Conservation (phyloP, 2,329 filamentous ascomycete species). For the Nannizziopsis arthrosporioides region DNA sequence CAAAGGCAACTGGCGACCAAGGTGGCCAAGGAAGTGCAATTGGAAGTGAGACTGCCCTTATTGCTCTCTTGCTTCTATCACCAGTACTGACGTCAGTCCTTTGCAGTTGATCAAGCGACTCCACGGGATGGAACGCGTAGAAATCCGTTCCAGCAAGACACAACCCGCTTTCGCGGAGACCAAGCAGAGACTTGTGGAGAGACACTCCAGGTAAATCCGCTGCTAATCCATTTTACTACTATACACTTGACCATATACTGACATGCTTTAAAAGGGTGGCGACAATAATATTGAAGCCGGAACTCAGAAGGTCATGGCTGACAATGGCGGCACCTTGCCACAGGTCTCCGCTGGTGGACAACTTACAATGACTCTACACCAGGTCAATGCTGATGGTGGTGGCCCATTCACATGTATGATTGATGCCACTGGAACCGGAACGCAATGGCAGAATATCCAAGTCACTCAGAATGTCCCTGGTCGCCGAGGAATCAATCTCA, state of each 20-base stretch:
- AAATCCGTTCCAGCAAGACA: slow-evolving; percentile 52
- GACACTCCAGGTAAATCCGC: slow-evolving; percentile 36
- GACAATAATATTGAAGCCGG: slow-evolving; percentile 47
- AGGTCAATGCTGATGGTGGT: slow-evolving; percentile 56
- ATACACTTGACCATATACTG: neutral
- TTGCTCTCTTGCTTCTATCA: slow-evolving; percentile 18
- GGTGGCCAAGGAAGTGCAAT: slow-evolving; percentile 43
- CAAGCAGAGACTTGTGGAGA: slow-evolving; percentile 45
- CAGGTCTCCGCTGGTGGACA: slow-evolving; percentile 48
- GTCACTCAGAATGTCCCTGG: slow-evolving; percentile 43
- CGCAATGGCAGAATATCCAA: slow-evolving; percentile 42
- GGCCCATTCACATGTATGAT: slow-evolving; percentile 56
- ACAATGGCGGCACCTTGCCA: slow-evolving; percentile 46
- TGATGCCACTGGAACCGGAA: slow-evolving; percentile 48
- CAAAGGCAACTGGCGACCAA: slow-evolving; percentile 45
- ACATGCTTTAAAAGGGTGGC: slow-evolving; percentile 29
- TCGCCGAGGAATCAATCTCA: slow-evolving; percentile 6
- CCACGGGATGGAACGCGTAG: slow-evolving; percentile 51
- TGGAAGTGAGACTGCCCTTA: slow-evolving; percentile 35
- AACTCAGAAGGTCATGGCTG: slow-evolving; percentile 46
- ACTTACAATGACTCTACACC: slow-evolving; percentile 53
- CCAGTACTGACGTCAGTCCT: slow-evolving; percentile 11
- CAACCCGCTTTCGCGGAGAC: slow-evolving; percentile 49
- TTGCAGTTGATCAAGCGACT: slow-evolving; percentile 40
- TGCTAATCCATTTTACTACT: neutral